Evolutionary conservation across 1,139 yeast species (phyloP).

Genomic region (Ashbya aceris): DNA sequence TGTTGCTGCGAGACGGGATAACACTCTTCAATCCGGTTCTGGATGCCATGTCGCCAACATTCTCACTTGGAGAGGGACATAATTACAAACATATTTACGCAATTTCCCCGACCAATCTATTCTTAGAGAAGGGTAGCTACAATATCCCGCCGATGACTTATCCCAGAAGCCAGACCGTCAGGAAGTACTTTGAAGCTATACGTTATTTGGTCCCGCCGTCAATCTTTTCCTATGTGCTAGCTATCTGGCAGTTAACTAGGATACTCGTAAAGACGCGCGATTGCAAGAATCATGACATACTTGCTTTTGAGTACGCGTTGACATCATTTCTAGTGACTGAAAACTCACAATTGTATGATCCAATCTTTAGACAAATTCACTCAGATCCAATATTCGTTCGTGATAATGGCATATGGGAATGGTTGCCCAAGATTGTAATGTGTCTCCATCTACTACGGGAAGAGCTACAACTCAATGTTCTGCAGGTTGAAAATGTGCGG

Average conservation of each 20-base stretch:
- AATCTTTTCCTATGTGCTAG: constrained; percentile 48
- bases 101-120: constrained; percentile 16
- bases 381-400: constrained; percentile 26
- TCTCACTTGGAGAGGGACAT: constrained; percentile 18
- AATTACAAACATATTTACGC: constrained; percentile 22
- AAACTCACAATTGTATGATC: constrained; percentile 6
- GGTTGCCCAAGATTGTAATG: constrained; percentile 54
- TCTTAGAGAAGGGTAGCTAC: constrained; percentile 11
- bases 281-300: constrained; percentile 9
- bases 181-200: constrained; percentile 40
- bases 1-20: constrained; percentile 33
- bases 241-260: constrained; percentile 47
- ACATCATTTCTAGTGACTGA: constrained; percentile 10
- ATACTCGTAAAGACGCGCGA: constrained; percentile 55
- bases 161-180: constrained; percentile 41
- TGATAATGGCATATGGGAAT: constrained; percentile 33
- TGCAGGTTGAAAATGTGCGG: constrained; percentile 33
- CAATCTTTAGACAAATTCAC: constrained; percentile 11
- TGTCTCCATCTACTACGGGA: constrained; percentile 72
- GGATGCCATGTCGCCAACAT: constrained; percentile 41
- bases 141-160: constrained; percentile 16
- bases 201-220: constrained; percentile 49
- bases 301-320: constrained; percentile 6
- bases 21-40: constrained; percentile 58
- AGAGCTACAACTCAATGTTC: constrained; percentile 54